A percentile compares a stretch with the other conserved stretches of the same genome.
These are phyloP conservation scores for Pachyrhizus erosus DNA, from an alignment of 306 rosid species.

Conservation along the genomic window DNA sequence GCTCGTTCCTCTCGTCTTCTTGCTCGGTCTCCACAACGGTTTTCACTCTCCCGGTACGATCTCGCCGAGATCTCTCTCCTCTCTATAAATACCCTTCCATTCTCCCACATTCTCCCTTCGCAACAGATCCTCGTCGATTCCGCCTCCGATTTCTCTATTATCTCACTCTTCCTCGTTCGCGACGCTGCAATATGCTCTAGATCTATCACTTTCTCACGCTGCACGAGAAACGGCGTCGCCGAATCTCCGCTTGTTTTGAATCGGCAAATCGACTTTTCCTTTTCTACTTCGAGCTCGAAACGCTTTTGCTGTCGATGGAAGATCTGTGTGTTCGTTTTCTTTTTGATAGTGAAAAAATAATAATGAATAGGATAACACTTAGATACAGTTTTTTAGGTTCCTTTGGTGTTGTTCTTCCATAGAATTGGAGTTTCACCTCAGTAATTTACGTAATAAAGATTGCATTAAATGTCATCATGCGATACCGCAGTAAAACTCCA, in stretches of 20 bases:
- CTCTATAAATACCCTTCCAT: neutral
- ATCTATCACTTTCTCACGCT: slow-evolving; percentile 20
- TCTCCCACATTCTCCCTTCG: slow-evolving; percentile 6
- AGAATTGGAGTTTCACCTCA: neutral
- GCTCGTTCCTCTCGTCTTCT: slow-evolving; percentile 94
- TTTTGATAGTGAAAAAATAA: neutral
- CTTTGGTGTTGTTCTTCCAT: neutral
- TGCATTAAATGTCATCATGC: neutral
- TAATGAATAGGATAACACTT: neutral
- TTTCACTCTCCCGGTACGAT: slow-evolving; percentile 80
- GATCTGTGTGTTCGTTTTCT: slow-evolving; percentile 10
- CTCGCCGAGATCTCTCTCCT: slow-evolving; percentile 62
- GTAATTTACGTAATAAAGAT: neutral
- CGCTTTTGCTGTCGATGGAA: slow-evolving; percentile 2
- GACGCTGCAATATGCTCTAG: neutral
- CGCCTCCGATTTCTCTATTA: slow-evolving; percentile 1
- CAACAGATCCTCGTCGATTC: slow-evolving; percentile 39
- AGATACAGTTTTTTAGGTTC: neutral
- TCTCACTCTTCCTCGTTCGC: neutral
- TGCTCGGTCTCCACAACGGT: slow-evolving; percentile 94
- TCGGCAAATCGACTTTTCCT: neutral
- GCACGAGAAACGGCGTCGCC: neutral
- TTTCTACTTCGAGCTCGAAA: slow-evolving; percentile 5
- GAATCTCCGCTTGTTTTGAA: neutral
- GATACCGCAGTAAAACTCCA: neutral